phyloP scores from a whole-genome alignment of 2,329 filamentous ascomycete species.

The Paradendryphiella salina region DNA sequence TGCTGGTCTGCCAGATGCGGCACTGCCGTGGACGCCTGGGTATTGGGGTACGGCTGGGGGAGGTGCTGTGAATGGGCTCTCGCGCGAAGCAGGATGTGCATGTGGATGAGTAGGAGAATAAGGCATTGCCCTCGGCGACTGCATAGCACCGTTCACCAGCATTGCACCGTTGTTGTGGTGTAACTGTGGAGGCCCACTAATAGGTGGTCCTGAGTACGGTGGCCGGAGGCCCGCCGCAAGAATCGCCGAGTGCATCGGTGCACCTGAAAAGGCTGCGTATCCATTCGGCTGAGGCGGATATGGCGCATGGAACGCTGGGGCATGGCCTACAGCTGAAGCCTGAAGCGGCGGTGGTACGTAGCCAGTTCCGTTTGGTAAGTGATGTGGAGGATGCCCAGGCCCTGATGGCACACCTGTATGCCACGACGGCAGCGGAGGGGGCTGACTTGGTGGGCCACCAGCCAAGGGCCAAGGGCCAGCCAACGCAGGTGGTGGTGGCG shows the following conservation, averaged over 20 bases:
- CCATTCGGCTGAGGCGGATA: conserved; percentile 41
- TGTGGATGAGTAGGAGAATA: conserved; percentile 45
- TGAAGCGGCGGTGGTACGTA: conserved; percentile 33
- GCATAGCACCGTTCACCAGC: conserved; percentile 43
- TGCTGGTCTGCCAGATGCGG: conserved; percentile 39
- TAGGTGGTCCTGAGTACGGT: conserved; percentile 36
- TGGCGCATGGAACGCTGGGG: conserved; percentile 39
- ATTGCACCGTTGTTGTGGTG: conserved; percentile 41
- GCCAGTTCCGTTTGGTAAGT: conserved; percentile 39
- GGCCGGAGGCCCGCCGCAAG: conserved; percentile 33
- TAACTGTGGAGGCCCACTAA: conserved; percentile 36
- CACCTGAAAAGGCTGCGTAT: conserved; percentile 40
- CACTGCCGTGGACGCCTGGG: conserved; percentile 36
- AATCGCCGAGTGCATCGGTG: conserved; percentile 36
- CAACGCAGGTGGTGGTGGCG: conserved; percentile 23
- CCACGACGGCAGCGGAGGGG: conserved; percentile 40
- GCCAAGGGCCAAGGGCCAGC: conserved; percentile 30
- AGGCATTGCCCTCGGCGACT: conserved; percentile 43
- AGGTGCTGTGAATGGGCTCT: conserved; percentile 42
- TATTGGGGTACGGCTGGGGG: conserved; percentile 32
- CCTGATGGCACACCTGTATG: conserved; percentile 32
- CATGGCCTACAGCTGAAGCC: conserved; percentile 29
- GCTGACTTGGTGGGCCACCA: conserved; percentile 27
- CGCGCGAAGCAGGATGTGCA: conserved; percentile 40
- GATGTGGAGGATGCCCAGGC: conserved; percentile 28